Evolutionary conservation across 176 grass and related monocot genomes (phyloP).

Genomic region (Canna indica): DNA sequence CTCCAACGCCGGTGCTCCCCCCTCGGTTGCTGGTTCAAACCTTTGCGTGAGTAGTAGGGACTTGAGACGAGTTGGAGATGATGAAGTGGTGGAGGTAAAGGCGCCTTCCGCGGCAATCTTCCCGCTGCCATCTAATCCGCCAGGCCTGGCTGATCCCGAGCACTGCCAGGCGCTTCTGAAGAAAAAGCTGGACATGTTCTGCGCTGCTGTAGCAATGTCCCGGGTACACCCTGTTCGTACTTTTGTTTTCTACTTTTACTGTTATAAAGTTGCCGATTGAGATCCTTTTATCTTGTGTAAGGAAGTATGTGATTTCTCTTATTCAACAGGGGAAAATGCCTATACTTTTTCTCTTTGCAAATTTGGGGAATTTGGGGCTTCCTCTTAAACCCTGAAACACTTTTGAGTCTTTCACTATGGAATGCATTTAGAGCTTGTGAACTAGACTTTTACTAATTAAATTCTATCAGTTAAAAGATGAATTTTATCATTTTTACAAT

Average conservation of each 20-base stretch:
- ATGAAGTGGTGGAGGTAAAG: slow-evolving; percentile 37
- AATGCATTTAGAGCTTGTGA: too few species aligned
- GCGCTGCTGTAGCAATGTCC: slow-evolving; percentile 71
- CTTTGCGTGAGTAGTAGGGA: neutral
- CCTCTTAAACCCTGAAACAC: too few species aligned
- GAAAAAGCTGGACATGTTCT: slow-evolving; percentile 67
- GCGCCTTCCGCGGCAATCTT: neutral
- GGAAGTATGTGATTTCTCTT: neutral
- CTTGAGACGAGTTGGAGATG: slow-evolving; percentile 3
- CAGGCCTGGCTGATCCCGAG: slow-evolving; percentile 23
- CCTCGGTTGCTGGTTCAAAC: neutral
- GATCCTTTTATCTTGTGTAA: neutral
- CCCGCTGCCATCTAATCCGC: neutral
- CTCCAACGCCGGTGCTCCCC: neutral
- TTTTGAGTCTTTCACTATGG: too few species aligned
- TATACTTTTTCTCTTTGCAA: too few species aligned
- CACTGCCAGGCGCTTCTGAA: slow-evolving; percentile 50
- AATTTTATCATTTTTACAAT: neutral
- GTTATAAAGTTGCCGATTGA: neutral
- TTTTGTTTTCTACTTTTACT: neutral
- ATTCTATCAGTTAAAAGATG: neutral
- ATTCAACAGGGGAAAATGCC: too few species aligned
- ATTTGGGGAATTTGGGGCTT: too few species aligned
- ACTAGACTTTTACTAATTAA: too few species aligned
- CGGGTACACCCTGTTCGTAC: slow-evolving; percentile 26